These are phyloP conservation scores for Myxozyma lipomycoides DNA, from an alignment of 805 yeast genomes.

Conservation along the genomic window DNA sequence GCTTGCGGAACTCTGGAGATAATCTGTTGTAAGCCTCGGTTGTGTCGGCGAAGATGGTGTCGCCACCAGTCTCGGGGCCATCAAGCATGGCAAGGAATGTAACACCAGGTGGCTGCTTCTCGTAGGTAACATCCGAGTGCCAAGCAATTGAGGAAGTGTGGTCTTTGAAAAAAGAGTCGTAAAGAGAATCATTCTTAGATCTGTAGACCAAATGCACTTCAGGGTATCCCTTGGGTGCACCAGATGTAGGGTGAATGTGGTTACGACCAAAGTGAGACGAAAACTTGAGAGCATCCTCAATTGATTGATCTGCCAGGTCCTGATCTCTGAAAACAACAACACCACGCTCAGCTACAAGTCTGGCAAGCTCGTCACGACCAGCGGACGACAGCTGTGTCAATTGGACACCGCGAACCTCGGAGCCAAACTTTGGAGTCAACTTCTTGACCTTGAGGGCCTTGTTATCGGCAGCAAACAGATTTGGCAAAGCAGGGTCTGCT, in stretches of 20 bases:
- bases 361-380: conserved; percentile 67
- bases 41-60: conserved; percentile 71
- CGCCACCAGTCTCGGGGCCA: conserved; percentile 65
- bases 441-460: conserved; percentile 34
- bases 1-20: conserved; percentile 59
- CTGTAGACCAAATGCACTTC: conserved; percentile 62
- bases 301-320: conserved; percentile 49
- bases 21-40: conserved; percentile 67
- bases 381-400: conserved; percentile 49
- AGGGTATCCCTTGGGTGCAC: conserved; percentile 58
- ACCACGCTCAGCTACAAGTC: conserved; percentile 66
- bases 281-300: conserved; percentile 42
- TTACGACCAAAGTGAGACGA: conserved; percentile 65
- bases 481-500: conserved; percentile 57
- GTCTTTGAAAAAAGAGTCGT: conserved; percentile 29
- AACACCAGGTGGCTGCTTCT: conserved; percentile 66
- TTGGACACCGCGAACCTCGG: conserved; percentile 62
- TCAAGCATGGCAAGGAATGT: conserved; percentile 65
- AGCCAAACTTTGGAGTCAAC: conserved; percentile 65
- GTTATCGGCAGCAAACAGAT: conserved; percentile 44
- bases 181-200: conserved; percentile 38
- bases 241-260: conserved; percentile 72
- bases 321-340: conserved; percentile 69
- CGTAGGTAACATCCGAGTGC: conserved; percentile 76
- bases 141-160: conserved; percentile 41